Conservation (phyloP, 2,329 filamentous ascomycete genomes). For the Cucurbitaria berberidis region DNA sequence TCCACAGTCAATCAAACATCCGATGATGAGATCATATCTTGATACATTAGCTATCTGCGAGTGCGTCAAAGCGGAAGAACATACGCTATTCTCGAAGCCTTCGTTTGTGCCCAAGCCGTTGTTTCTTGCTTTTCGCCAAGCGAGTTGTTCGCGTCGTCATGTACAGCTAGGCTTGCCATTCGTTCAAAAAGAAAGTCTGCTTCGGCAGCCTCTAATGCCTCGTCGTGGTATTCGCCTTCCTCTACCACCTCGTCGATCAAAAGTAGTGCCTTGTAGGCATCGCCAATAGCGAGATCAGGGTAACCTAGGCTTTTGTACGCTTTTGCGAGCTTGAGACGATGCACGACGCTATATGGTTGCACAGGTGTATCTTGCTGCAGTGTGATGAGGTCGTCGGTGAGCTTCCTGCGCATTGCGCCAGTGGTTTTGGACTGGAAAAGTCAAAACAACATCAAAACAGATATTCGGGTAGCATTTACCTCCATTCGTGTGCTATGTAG, state of each 20-base stretch:
- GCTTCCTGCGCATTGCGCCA: conserved; percentile 13
- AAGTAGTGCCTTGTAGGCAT: conserved; percentile 89
- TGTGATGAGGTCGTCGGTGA: conserved; percentile 27
- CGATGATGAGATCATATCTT: conserved; percentile 48
- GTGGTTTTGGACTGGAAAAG: neutral
- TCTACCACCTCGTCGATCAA: conserved; percentile 81
- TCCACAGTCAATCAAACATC: conserved; percentile 65
- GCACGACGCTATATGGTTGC: conserved; percentile 48
- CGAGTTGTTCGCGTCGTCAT: conserved; percentile 1
- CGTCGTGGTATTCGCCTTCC: conserved; percentile 80
- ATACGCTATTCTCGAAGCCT: conserved; percentile 41
- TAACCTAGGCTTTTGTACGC: conserved; percentile 79
- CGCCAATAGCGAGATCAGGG: conserved; percentile 85
- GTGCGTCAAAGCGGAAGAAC: conserved; percentile 4
- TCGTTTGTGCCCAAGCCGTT: conserved; percentile 25
- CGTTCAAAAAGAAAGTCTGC: conserved; percentile 25
- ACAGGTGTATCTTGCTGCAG: conserved; percentile 31
- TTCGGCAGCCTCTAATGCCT: conserved; percentile 63
- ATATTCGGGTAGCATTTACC: conserved; percentile 8
- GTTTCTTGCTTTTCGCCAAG: conserved; percentile 16
- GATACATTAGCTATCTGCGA: conserved; percentile 10
- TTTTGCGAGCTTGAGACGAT: conserved; percentile 67
- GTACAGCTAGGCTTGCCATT: conserved; percentile 10
- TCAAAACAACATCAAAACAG: neutral
- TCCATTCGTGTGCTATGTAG: conserved; percentile 5